These are phyloP conservation scores for Mediolabrus comicus DNA, from an alignment of 108 stramenopile species.

Conservation along the genomic window DNA sequence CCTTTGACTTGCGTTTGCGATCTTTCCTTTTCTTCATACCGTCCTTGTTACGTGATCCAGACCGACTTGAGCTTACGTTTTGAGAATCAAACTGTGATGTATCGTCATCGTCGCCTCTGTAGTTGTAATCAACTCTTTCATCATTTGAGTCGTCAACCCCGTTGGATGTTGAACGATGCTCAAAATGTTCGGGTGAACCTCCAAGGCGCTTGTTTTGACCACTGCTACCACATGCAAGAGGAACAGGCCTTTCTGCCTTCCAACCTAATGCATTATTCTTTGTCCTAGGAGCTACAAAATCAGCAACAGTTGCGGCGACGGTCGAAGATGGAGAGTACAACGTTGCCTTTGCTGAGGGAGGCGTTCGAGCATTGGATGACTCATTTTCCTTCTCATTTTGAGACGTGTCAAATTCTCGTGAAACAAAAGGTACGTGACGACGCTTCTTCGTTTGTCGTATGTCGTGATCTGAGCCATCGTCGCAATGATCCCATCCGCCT, in stretches of 20 bases:
- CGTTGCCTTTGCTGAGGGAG: not conserved
- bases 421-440: not conserved
- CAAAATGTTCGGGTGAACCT: not conserved
- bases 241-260: slow-evolving; percentile 20
- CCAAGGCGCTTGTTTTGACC: slow-evolving; percentile 42
- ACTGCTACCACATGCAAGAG: slow-evolving; percentile 16
- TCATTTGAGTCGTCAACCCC: not conserved
- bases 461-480: not conserved
- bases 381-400: not conserved
- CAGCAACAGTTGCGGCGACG: slow-evolving; percentile 26
- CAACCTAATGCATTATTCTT: not conserved
- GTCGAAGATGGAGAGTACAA: slow-evolving; percentile 31
- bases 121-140: not conserved
- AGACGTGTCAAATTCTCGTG: not conserved
- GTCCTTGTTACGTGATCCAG: not conserved
- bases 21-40: not conserved
- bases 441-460: not conserved
- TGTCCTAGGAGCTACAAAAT: slow-evolving; percentile 6
- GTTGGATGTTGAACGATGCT: not conserved
- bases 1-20: slow-evolving; percentile 17
- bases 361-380: not conserved
- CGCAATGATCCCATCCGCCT: not conserved
- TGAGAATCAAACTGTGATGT: not conserved
- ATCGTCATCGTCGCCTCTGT: not conserved
- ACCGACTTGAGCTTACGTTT: not conserved